Percentiles rank a stretch among this genome's conserved stretches.
phyloP scores from a whole-genome alignment of 2,329 filamentous ascomycete genomes.

The Calycina herbarum region DNA sequence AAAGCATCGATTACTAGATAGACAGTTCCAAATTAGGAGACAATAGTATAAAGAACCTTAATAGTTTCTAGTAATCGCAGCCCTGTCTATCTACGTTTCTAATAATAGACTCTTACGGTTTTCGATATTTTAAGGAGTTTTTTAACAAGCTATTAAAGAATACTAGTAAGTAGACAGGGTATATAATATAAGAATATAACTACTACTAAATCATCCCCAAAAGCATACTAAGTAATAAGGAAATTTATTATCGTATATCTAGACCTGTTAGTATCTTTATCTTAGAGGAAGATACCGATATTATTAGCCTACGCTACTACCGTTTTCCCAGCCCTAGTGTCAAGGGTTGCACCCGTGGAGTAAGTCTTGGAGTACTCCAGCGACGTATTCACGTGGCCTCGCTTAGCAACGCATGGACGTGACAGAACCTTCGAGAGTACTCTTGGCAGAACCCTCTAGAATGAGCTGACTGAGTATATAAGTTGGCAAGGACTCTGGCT shows the following conservation, averaged over 20 bases:
- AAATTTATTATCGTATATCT: background rate
- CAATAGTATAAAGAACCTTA: background rate
- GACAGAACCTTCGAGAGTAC: no score
- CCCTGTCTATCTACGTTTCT: background rate
- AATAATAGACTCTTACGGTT: background rate
- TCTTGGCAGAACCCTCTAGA: no score
- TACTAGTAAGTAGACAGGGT: background rate
- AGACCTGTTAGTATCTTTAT: background rate
- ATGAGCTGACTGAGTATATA: no score
- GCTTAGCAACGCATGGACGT: no score
- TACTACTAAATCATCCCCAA: background rate
- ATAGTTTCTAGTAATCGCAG: background rate
- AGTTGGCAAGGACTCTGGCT: no score
- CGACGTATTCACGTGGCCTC: no score
- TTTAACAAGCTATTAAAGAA: background rate
- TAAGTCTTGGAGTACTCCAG: no score
- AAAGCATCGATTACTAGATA: background rate
- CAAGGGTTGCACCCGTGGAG: no score
- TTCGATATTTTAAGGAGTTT: background rate
- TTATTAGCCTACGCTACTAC: background rate
- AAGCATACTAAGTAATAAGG: background rate
- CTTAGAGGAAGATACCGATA: background rate
- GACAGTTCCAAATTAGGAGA: background rate
- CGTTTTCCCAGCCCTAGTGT: background rate
- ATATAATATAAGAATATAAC: background rate